These are phyloP conservation scores for Fusarium irregulare DNA, from an alignment of 2,329 filamentous ascomycete genomes.

Conservation along the genomic window DNA sequence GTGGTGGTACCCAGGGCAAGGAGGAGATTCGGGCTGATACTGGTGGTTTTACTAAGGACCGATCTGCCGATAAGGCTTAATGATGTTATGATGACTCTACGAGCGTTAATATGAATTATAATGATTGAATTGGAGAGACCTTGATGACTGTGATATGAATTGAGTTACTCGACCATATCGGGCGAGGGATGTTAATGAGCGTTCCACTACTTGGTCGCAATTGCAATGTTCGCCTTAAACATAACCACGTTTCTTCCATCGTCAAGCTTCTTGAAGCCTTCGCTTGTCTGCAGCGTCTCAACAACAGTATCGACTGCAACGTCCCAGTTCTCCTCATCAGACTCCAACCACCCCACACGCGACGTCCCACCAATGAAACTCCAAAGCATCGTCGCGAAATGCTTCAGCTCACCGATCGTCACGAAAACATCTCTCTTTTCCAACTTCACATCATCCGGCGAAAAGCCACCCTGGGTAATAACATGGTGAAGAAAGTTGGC, in stretches of 20 bases:
- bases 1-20: conserved; percentile 19
- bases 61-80: neutral
- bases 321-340: conserved; percentile 20
- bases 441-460: rapidly evolving
- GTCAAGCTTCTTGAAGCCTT: neutral
- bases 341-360: conserved; percentile 6
- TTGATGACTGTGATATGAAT: rapidly evolving
- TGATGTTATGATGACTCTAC: neutral
- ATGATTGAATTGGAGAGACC: neutral
- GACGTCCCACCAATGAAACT: conserved; percentile 21
- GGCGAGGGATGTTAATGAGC: rapidly evolving
- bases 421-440: neutral
- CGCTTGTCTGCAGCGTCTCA: neutral
- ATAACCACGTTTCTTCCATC: neutral
- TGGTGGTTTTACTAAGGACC: conserved; percentile 4
- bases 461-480: neutral
- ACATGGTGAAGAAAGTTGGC: rapidly evolving
- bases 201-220: neutral
- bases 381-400: conserved; percentile 12
- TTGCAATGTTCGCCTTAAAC: conserved; percentile 7
- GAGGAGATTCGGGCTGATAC: conserved; percentile 8
- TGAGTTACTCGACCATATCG: rapidly evolving
- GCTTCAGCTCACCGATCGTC: neutral
- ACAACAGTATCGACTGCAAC: neutral
- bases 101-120: neutral